phyloP scores from a whole-genome alignment of 2,329 filamentous ascomycete species.

The Torrubiellomyces zombiae region DNA sequence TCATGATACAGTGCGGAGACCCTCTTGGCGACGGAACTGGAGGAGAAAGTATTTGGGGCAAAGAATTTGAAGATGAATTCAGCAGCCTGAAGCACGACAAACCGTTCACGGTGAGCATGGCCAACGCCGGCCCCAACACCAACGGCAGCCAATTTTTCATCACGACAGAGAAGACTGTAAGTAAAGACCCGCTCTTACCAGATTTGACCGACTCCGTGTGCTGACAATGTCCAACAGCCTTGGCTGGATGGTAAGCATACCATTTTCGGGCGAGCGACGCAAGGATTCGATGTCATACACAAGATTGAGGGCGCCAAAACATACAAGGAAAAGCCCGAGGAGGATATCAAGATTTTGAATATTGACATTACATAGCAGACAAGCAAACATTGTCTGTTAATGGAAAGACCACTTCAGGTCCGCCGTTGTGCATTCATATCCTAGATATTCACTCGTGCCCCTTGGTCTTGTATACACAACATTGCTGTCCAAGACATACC shows the following conservation, averaged over 20 bases:
- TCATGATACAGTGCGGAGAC: conserved; percentile 98
- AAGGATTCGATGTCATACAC: conserved; percentile 86
- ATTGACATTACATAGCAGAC: conserved; percentile 50
- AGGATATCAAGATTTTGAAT: conserved; percentile 94
- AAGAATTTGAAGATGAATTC: conserved; percentile 91
- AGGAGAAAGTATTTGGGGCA: conserved; percentile 81
- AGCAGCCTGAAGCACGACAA: conserved; percentile 84
- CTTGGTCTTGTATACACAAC: too few species aligned
- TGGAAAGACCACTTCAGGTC: too few species aligned
- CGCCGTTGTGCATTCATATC: too few species aligned
- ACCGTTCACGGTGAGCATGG: conserved; percentile 93
- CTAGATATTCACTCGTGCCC: too few species aligned
- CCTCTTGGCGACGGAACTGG: conserved; percentile 83
- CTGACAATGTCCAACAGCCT: conserved; percentile 30
- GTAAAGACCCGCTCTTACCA: too few species aligned
- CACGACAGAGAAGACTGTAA: conserved; percentile 84
- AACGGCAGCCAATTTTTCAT: conserved; percentile 98
- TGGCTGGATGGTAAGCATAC: conserved; percentile 97
- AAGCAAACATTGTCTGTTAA: too few species aligned
- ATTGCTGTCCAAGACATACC: too few species aligned
- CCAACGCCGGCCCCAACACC: conserved; percentile 86
- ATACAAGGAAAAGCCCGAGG: conserved; percentile 82
- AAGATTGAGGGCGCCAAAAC: conserved; percentile 85
- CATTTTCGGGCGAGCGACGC: conserved; percentile 79
- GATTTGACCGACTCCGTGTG: too few species aligned